These are phyloP conservation scores for Sporothrix pallida DNA, from an alignment of 2,329 filamentous ascomycete species.

Conservation along the genomic window DNA sequence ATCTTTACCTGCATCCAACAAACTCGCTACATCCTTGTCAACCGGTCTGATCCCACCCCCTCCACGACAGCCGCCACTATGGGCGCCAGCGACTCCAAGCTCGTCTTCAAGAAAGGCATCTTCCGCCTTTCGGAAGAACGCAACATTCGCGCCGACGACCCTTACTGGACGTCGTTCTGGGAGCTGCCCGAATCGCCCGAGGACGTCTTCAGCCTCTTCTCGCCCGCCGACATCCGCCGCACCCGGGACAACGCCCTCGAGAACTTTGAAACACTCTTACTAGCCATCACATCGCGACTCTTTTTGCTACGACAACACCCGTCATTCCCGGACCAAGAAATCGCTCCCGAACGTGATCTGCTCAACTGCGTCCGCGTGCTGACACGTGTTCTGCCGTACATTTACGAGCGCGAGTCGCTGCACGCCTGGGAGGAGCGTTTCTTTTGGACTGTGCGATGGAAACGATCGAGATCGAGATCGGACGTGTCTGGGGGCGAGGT, in stretches of 20 bases:
- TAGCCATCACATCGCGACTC: conserved; percentile 81
- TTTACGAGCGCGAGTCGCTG: conserved; percentile 88
- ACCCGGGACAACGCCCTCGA: conserved; percentile 83
- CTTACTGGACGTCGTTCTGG: conserved; percentile 98
- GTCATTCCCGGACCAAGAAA: conserved; percentile 84
- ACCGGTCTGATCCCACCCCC: neutral
- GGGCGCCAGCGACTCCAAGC: conserved; percentile 98
- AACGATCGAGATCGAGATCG: conserved; percentile 64
- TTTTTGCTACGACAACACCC: conserved; percentile 84
- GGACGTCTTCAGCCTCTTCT: conserved; percentile 96
- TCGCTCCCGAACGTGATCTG: conserved; percentile 85
- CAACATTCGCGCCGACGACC: conserved; percentile 83
- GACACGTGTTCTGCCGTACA: conserved; percentile 84
- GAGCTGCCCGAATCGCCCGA: conserved; percentile 93
- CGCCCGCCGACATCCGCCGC: conserved; percentile 83
- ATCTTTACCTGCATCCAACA: neutral
- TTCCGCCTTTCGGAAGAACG: conserved; percentile 93
- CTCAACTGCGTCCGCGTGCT: conserved; percentile 93
- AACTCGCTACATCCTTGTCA: conserved; percentile 12
- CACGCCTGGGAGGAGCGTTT: conserved; percentile 88
- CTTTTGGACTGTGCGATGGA: conserved; percentile 82
- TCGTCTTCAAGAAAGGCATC: conserved; percentile 98
- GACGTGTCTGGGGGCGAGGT: conserved; percentile 73
- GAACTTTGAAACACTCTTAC: conserved; percentile 87
- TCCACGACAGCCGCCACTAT: conserved; percentile 56